Evolutionary conservation across 306 rosid species (phyloP).

Genomic region (Hippophae rhamnoides): DNA sequence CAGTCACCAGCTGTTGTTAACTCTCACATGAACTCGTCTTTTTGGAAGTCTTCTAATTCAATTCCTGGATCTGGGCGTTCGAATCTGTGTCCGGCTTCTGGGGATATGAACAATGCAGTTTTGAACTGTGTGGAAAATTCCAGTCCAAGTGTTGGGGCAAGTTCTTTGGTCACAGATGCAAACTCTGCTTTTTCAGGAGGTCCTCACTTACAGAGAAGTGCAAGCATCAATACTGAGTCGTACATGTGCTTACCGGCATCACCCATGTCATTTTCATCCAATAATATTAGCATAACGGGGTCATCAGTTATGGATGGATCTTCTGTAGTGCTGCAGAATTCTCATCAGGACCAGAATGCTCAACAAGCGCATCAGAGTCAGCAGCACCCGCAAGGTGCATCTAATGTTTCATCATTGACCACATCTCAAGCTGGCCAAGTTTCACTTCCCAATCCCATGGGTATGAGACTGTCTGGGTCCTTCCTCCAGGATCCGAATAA

Average conservation of each 20-base stretch:
- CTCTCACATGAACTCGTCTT: slow-evolving; percentile 81
- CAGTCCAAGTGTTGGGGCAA: slow-evolving; percentile 89
- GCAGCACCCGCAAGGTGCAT: slow-evolving; percentile 57
- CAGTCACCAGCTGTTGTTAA: slow-evolving; percentile 64
- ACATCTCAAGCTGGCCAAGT: slow-evolving; percentile 51
- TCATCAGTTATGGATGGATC: slow-evolving; percentile 91
- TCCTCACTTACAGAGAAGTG: slow-evolving; percentile 94
- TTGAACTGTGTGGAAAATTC: slow-evolving; percentile 79
- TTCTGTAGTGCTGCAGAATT: slow-evolving; percentile 67
- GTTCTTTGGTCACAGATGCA: slow-evolving; percentile 98
- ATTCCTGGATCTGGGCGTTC: slow-evolving; percentile 72
- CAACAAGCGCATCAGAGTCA: slow-evolving; percentile 70
- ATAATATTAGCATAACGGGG: slow-evolving; percentile 80
- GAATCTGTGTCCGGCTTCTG: slow-evolving; percentile 72
- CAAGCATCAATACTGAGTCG: slow-evolving; percentile 79
- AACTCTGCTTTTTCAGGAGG: slow-evolving; percentile 93
- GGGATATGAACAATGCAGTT: slow-evolving; percentile 78
- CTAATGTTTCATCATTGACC: slow-evolving; percentile 55
- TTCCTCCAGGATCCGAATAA: slow-evolving; percentile 67
- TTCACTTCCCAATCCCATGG: slow-evolving; percentile 34
- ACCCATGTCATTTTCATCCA: slow-evolving; percentile 87
- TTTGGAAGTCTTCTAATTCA: slow-evolving; percentile 71
- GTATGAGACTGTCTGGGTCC: slow-evolving; percentile 52
- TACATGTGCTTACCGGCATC: slow-evolving; percentile 85
- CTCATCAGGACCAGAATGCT: slow-evolving; percentile 71